Percentiles rank a stretch among this genome's conserved stretches.
These are phyloP conservation scores for Salvia splendens DNA, from an alignment of 257 asterid genomes.

Conservation along the genomic window DNA sequence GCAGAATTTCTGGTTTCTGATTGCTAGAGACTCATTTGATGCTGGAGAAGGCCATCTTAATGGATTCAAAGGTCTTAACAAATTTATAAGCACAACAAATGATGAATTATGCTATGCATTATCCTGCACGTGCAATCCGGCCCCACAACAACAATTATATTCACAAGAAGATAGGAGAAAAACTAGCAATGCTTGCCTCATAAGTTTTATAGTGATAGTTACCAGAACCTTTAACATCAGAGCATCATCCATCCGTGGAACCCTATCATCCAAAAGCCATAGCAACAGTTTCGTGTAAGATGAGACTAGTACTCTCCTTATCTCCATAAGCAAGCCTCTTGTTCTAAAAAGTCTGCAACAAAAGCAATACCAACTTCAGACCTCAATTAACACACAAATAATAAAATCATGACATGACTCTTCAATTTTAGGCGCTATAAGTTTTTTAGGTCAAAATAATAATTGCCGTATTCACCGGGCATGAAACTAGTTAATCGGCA, in stretches of 20 bases:
- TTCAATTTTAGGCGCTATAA: not conserved
- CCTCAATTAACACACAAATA: constrained; percentile 9
- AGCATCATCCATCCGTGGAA: constrained; percentile 97
- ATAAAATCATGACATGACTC: not conserved
- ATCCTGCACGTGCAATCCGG: constrained; percentile 55
- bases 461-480: constrained; percentile 86
- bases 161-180: not conserved
- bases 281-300: constrained; percentile 77
- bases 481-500: constrained; percentile 95
- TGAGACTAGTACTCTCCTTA: constrained; percentile 83
- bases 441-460: not conserved
- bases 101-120: constrained; percentile 96
- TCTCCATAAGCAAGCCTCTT: constrained; percentile 86
- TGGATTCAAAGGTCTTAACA: constrained; percentile 88
- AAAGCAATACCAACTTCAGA: constrained; percentile 20
- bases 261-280: constrained; percentile 99
- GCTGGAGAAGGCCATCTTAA: constrained; percentile 98
- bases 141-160: constrained; percentile 18
- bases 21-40: constrained; percentile 62
- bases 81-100: constrained; percentile 87
- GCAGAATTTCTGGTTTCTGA: constrained; percentile 91
- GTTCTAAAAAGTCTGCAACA: constrained; percentile 87
- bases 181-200: not conserved
- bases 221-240: constrained; percentile 97
- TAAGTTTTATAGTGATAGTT: constrained; percentile 13